Evolutionary conservation across 768 basidiomycete species (phyloP), one percentile per base, ranked within the genome.

Genomic region (Mycena rebaudengoi): DNA sequence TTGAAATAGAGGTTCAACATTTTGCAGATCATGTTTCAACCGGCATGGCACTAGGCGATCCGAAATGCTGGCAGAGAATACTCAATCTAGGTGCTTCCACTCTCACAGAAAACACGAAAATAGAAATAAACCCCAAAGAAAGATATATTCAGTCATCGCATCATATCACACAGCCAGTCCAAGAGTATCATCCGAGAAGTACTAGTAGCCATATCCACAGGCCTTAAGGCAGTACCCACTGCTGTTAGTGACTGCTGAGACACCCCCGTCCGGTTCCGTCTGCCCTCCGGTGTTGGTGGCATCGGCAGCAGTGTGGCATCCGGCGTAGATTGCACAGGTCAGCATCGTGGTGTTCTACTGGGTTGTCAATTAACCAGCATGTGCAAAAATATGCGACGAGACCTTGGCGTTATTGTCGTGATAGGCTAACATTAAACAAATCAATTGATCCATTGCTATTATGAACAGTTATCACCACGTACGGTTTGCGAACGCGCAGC

Each of bases 251-350:
- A 69, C 39, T 14, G 46, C 61, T n/a, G 59, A 37, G 33, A 67
- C 33, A 30, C 43, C 58, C 1, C 68, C 65, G 32, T 64, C 62
- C 4, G 65, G 58, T 29, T 53, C 16, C 2, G 52, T 57, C 57
- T 69, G 68, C 7, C 65, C 68, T 8, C 68, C 65, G 18, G 26
- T 30, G 39, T 67, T 67, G 26, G 44, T 64, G 2, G 66, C 66
- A 5, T 67, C 66, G n/a, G 49, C 57, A 10, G 66, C 56, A 18
- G 56, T 50, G 57, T 67, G 66, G 56, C 61, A 64, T 23, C 57
- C 57, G 0, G 62, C 49, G 33, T 58, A 67, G 25, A 43, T 7
- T 11, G 66, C 61, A 30, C 66, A 67, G 13, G 66, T 67, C 44
- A 67, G 30, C 49, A 56, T 53, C 14, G 50, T 51, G 18, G 62